Percentiles rank a stretch among this genome's conserved stretches.
These are phyloP conservation scores for Penicillium robsamsonii DNA, from an alignment of 495 filamentous ascomycete species.

Conservation along the genomic window DNA sequence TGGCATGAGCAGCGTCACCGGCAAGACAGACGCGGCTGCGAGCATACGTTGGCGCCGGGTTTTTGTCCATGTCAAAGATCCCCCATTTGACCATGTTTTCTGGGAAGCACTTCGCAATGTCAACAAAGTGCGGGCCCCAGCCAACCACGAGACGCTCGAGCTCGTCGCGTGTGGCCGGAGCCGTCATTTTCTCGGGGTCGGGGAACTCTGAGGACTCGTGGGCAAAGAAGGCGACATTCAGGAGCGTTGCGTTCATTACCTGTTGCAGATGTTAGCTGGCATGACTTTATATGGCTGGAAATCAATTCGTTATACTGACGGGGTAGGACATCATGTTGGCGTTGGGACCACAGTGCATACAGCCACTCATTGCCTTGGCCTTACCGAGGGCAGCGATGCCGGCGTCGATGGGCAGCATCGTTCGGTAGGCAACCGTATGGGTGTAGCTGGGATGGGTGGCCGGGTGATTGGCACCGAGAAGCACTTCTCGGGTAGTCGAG, in stretches of 20 bases:
- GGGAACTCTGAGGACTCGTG: slow-evolving; percentile 4
- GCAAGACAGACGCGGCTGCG: slow-evolving; percentile 29
- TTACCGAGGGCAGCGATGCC: slow-evolving; percentile 14
- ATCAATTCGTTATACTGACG: no score
- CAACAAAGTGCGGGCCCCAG: slow-evolving; percentile 13
- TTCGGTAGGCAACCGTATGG: slow-evolving; percentile 46
- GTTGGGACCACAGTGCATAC: slow-evolving; percentile 17
- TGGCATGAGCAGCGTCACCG: slow-evolving; percentile 46
- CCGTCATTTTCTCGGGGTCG: slow-evolving; percentile 14
- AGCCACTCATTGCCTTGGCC: slow-evolving; percentile 2
- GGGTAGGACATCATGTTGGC: slow-evolving; percentile 20
- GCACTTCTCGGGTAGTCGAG: slow-evolving; percentile 32
- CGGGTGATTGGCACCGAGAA: slow-evolving; percentile 27
- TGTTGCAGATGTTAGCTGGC: no score
- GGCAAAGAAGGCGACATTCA: slow-evolving; percentile 29
- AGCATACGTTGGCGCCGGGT: slow-evolving; percentile 33
- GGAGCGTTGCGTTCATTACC: no score
- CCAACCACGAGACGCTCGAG: not conserved
- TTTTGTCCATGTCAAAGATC: slow-evolving; percentile 37
- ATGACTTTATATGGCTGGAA: no score
- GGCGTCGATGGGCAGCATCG: slow-evolving; percentile 29
- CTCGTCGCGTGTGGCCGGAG: not conserved
- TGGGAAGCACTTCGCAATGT: slow-evolving; percentile 22
- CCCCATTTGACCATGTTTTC: slow-evolving; percentile 36
- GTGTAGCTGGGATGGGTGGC: slow-evolving; percentile 19